These are phyloP conservation scores for Myxozyma neglecta DNA, from an alignment of 805 yeast species.

Conservation along the genomic window DNA sequence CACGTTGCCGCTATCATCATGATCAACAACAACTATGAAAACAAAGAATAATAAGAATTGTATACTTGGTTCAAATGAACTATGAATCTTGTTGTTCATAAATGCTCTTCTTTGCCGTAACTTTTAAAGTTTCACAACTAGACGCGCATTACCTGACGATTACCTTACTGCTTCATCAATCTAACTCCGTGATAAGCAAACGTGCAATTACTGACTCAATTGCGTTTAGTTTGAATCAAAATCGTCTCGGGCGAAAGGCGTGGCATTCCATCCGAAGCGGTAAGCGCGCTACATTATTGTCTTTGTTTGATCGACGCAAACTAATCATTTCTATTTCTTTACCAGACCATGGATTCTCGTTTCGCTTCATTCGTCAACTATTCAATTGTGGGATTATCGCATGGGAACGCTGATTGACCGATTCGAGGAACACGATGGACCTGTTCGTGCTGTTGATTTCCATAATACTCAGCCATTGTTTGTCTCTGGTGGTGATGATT, in stretches of 20 bases:
- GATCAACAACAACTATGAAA: background rate
- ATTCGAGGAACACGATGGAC: slow-evolving; percentile 98
- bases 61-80: background rate
- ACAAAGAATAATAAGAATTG: background rate
- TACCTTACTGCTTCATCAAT: background rate
- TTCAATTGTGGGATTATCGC: slow-evolving; percentile 98
- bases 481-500: slow-evolving; percentile 97
- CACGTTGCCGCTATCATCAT: slow-evolving; percentile 4
- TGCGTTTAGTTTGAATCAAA: slow-evolving; percentile 82
- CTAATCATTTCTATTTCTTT: background rate
- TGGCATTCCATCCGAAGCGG: slow-evolving; percentile 92
- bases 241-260: slow-evolving; percentile 95
- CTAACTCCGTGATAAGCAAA: background rate
- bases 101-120: no score
- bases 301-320: background rate
- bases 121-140: no score
- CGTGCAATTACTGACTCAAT: background rate
- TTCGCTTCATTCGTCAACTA: slow-evolving; percentile 94
- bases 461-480: slow-evolving; percentile 98
- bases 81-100: no score
- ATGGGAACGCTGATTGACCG: slow-evolving; percentile 97
- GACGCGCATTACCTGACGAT: no score
- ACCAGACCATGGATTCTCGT: slow-evolving; percentile 91
- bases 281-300: slow-evolving; percentile 32
- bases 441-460: slow-evolving; percentile 91